These are phyloP conservation scores for Tetraselmis striata DNA, from an alignment of 139 green algal species.

Conservation along the genomic window DNA sequence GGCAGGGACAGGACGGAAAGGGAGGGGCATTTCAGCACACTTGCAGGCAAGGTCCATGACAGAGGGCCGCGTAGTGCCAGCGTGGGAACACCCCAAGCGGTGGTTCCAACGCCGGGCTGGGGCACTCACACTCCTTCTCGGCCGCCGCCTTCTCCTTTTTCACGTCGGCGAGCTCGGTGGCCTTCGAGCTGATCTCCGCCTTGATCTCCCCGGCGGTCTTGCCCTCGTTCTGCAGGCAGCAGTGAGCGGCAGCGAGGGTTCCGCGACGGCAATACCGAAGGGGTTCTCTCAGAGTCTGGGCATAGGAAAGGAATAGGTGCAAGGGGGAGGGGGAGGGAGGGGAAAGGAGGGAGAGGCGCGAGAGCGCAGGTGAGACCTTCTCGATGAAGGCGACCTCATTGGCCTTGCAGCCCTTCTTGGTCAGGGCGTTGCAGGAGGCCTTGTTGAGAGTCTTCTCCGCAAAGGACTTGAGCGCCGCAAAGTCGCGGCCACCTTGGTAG, in stretches of 20 bases:
- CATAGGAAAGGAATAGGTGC: too few species aligned
- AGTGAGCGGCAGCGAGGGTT: too few species aligned
- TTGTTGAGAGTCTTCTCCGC: slow-evolving; percentile 17
- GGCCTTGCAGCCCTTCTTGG: slow-evolving; percentile 19
- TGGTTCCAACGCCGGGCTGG: too few species aligned
- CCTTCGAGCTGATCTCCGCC: not conserved
- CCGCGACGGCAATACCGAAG: too few species aligned
- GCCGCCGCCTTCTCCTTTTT: slow-evolving; percentile 8
- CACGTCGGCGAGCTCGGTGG: slow-evolving; percentile 11
- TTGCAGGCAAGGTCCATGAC: too few species aligned
- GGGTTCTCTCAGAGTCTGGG: too few species aligned
- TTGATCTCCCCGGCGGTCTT: slow-evolving; percentile 8
- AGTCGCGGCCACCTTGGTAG: slow-evolving; percentile 18
- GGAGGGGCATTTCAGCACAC: not conserved
- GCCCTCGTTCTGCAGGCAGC: slow-evolving; percentile 2
- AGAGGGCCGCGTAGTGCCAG: not conserved
- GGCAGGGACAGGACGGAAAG: not conserved
- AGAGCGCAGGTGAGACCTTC: too few species aligned
- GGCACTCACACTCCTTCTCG: slow-evolving; percentile 1
- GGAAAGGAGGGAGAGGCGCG: too few species aligned
- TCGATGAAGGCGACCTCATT: slow-evolving; percentile 24
- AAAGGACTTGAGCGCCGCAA: slow-evolving; percentile 13
- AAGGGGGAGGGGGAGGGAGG: too few species aligned
- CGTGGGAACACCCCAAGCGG: not conserved
- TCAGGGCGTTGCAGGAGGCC: slow-evolving; percentile 15